phyloP scores from a whole-genome alignment of 2,329 filamentous ascomycete genomes.

The Colletotrichum sp. region DNA sequence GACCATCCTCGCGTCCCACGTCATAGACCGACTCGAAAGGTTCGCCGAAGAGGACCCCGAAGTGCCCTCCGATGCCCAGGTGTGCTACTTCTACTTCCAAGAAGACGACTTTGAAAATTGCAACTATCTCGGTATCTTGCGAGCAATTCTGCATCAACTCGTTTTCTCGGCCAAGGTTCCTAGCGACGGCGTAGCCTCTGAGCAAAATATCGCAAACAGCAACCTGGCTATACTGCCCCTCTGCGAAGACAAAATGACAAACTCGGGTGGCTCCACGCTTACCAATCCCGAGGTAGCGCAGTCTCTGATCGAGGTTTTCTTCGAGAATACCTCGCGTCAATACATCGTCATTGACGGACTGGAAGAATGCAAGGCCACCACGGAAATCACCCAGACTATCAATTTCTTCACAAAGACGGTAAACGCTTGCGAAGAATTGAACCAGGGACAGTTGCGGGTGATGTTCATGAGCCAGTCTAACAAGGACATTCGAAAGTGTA shows the following conservation, averaged over 20 bases:
- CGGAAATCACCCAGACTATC: slow-evolving; percentile 32
- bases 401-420: slow-evolving; percentile 29
- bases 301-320: slow-evolving; percentile 34
- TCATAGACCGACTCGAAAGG: slow-evolving; percentile 35
- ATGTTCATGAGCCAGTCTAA: slow-evolving; percentile 36
- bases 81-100: slow-evolving; percentile 47
- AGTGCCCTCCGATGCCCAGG: slow-evolving; percentile 21
- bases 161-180: slow-evolving; percentile 5
- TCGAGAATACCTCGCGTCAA: slow-evolving; percentile 28
- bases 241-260: slow-evolving; percentile 30
- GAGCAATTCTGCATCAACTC: slow-evolving; percentile 37
- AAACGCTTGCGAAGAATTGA: slow-evolving; percentile 23
- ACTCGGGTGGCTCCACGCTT: slow-evolving; percentile 30
- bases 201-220: background rate
- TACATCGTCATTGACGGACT: slow-evolving; percentile 50
- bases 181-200: background rate
- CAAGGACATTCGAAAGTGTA: slow-evolving; percentile 27
- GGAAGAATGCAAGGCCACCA: slow-evolving; percentile 39
- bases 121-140: slow-evolving; percentile 33
- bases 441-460: slow-evolving; percentile 30
- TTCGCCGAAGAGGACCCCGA: background rate
- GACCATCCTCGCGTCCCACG: slow-evolving; percentile 42
- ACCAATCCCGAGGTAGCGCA: slow-evolving; percentile 26
- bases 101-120: slow-evolving; percentile 30
- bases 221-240: slow-evolving; percentile 31